phyloP scores from a whole-genome alignment of 2,329 filamentous ascomycete genomes.

The Madurella mycetomatis region DNA sequence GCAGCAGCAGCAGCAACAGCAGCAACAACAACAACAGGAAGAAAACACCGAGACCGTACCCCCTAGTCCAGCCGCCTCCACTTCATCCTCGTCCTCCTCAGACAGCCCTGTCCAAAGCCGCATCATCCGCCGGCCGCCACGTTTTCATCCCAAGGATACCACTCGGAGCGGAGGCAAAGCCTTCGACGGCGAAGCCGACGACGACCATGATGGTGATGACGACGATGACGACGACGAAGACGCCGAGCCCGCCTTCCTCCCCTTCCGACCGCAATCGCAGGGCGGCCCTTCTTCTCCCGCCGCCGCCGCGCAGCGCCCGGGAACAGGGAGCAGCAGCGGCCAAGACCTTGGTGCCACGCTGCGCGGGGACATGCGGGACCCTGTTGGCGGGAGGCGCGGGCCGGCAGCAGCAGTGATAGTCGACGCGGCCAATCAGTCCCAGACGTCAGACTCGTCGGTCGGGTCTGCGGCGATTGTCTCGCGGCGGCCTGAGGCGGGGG shows the following conservation, averaged over 20 bases:
- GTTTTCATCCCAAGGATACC: conserved; percentile 36
- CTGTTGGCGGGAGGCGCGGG: background rate
- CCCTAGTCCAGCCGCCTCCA: conserved; percentile 40
- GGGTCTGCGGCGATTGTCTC: conserved; percentile 45
- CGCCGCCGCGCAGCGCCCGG: background rate
- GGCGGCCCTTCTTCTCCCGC: background rate
- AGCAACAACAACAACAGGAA: background rate
- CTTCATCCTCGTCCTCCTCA: conserved; percentile 35
- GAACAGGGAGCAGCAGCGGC: conserved; percentile 26
- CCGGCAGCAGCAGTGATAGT: background rate
- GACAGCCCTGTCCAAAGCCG: conserved; percentile 51
- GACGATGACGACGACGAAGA: conserved; percentile 54
- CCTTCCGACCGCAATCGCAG: conserved; percentile 28
- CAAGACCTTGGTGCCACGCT: conserved; percentile 50
- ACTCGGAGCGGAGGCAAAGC: conserved; percentile 6
- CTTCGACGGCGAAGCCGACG: conserved; percentile 17
- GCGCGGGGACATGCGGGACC: conserved; percentile 39
- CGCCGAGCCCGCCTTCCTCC: conserved; percentile 53
- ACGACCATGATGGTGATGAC: conserved; percentile 33
- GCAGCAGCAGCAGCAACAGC: conserved; percentile 23
- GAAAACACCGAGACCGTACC: conserved; percentile 37
- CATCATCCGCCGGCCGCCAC: conserved; percentile 56
- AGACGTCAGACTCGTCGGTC: conserved; percentile 60
- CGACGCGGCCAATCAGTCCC: conserved; percentile 39
- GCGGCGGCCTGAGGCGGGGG: conserved; percentile 27